Percentiles rank a stretch among this genome's conserved stretches.
Conservation (phyloP, 495 filamentous ascomycete species). For the Monascus purpureus region DNA sequence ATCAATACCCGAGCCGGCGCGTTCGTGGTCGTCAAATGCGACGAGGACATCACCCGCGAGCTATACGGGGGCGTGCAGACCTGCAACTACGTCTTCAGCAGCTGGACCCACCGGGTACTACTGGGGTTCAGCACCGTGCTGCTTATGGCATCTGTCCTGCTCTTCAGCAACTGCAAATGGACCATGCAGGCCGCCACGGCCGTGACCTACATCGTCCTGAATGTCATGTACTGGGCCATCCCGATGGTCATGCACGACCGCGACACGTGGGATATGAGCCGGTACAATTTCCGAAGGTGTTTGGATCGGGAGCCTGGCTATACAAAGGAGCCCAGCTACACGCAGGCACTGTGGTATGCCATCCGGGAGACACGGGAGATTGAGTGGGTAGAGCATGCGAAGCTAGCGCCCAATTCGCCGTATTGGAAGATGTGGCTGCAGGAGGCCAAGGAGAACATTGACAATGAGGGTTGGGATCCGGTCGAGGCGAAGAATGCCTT, state of each 20-base stretch:
- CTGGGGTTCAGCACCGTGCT: slow-evolving; percentile 44
- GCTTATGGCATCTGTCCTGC: slow-evolving; percentile 46
- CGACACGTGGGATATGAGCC: slow-evolving; percentile 34
- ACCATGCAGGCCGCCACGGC: slow-evolving; percentile 44
- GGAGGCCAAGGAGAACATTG: slow-evolving; percentile 26
- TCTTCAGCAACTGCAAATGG: slow-evolving; percentile 49
- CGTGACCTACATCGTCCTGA: slow-evolving; percentile 41
- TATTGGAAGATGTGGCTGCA: slow-evolving; percentile 39
- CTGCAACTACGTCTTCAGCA: slow-evolving; percentile 34
- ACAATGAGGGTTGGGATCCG: slow-evolving; percentile 26
- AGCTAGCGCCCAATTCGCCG: slow-evolving; percentile 32
- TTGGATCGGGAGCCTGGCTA: slow-evolving; percentile 24
- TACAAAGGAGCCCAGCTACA: slow-evolving; percentile 21
- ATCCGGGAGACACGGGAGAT: slow-evolving; percentile 35
- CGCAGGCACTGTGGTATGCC: slow-evolving; percentile 41
- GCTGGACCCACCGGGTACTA: slow-evolving; percentile 28
- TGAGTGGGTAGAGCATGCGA: slow-evolving; percentile 32
- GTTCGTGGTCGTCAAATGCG: slow-evolving; percentile 46
- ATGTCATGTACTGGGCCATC: slow-evolving; percentile 44
- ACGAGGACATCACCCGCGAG: slow-evolving; percentile 49
- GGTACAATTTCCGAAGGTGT: slow-evolving; percentile 17
- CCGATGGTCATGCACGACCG: slow-evolving; percentile 29
- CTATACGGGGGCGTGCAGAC: slow-evolving; percentile 47
- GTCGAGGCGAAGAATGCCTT: slow-evolving; percentile 34
- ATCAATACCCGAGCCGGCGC: slow-evolving; percentile 46